These are phyloP conservation scores for Amanita phalloides DNA, from an alignment of 768 basidiomycete genomes.

Conservation along the genomic window DNA sequence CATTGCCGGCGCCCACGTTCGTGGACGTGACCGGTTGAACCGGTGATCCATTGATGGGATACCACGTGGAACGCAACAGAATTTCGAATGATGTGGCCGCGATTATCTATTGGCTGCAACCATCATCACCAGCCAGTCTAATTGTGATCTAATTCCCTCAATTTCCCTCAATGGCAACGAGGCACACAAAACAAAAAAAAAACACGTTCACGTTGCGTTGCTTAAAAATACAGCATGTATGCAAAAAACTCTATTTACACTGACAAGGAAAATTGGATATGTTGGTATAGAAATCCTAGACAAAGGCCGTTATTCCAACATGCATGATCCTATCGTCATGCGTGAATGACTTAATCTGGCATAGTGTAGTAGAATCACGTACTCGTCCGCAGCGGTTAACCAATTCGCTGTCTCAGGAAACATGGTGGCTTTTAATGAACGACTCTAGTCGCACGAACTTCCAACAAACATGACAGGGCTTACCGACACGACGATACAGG, in stretches of 20 bases:
- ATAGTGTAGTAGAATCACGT: constrained; percentile 11
- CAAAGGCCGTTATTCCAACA: constrained; percentile 48
- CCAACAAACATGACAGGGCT: neutral
- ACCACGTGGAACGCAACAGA: too few relatives aligned
- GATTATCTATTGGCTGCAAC: too few relatives aligned
- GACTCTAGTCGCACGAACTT: neutral
- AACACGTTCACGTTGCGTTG: too few relatives aligned
- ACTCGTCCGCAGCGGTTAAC: constrained; percentile 46
- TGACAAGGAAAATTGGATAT: neutral
- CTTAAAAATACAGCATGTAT: too few relatives aligned
- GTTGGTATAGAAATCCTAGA: constrained; percentile 17
- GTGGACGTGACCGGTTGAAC: too few relatives aligned
- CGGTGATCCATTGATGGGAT: too few relatives aligned
- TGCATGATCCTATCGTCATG: constrained; percentile 33
- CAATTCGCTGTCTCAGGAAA: constrained; percentile 55
- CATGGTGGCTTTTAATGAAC: constrained; percentile 24
- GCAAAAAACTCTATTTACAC: neutral
- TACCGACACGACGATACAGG: constrained; percentile 48
- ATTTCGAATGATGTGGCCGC: too few relatives aligned
- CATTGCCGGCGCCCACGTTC: too few relatives aligned
- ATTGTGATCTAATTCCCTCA: too few relatives aligned
- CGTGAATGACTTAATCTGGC: neutral
- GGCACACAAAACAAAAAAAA: too few relatives aligned
- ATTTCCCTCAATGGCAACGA: too few relatives aligned
- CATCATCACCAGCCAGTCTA: too few relatives aligned